These are phyloP conservation scores for Batkoa obscura DNA, from an alignment of 371 early-diverging fungal genomes.

Conservation along the genomic window DNA sequence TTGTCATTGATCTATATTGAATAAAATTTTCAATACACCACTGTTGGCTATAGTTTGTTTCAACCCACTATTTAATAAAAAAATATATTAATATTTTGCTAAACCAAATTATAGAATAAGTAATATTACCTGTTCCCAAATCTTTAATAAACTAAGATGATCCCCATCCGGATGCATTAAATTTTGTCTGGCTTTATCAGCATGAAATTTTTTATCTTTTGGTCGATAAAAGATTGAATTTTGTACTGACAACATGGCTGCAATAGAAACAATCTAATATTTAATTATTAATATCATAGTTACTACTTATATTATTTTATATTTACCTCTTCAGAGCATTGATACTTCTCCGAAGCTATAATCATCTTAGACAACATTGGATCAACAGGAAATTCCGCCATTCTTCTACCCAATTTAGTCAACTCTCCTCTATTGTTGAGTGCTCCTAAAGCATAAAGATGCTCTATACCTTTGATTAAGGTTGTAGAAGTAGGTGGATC, in stretches of 20 bases:
- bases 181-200: constrained; percentile 81
- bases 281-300: too few species aligned
- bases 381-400: constrained; percentile 98
- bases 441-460: constrained; percentile 89
- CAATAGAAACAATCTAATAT: constrained; percentile 64
- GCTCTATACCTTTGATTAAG: constrained; percentile 78
- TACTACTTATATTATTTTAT: too few species aligned
- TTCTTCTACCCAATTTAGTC: constrained; percentile 90
- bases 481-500: constrained; percentile 92
- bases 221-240: constrained; percentile 83
- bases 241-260: constrained; percentile 82
- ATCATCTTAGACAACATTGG: constrained; percentile 89
- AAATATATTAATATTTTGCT: too few species aligned
- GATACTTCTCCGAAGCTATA: constrained; percentile 75
- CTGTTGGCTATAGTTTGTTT: constrained; percentile 74
- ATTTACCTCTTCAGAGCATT: constrained; percentile 86
- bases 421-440: constrained; percentile 80
- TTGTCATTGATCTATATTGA: constrained; percentile 74
- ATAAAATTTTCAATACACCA: constrained; percentile 96
- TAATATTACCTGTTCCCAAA: too few species aligned
- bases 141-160: constrained; percentile 73
- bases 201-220: constrained; percentile 80
- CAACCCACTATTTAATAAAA: too few species aligned
- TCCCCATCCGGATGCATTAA: constrained; percentile 76
- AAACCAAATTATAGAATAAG: too few species aligned